Conservation (phyloP, 1,284 basidiomycete genomes). For the Trametes polyzona region DNA sequence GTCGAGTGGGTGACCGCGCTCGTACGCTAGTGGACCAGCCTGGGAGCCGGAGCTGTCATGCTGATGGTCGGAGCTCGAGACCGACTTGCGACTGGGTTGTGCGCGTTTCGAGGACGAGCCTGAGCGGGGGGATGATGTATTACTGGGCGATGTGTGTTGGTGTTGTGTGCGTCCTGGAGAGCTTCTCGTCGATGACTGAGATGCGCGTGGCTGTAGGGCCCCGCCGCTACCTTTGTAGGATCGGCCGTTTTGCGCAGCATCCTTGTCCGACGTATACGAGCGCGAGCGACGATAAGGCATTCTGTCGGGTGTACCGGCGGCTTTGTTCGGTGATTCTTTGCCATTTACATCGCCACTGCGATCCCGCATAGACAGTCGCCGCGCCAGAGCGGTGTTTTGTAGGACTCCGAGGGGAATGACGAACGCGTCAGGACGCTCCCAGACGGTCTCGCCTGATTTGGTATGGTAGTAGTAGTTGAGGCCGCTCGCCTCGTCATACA, state of each 20-base stretch:
- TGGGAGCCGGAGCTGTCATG: slow-evolving; percentile 25
- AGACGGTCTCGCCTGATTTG: slow-evolving; percentile 83
- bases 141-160: slow-evolving; percentile 25
- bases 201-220: slow-evolving; percentile 25
- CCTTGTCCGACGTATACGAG: slow-evolving; percentile 30
- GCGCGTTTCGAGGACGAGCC: slow-evolving; percentile 24
- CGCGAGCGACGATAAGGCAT: slow-evolving; percentile 31
- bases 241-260: slow-evolving; percentile 10
- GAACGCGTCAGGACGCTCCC: slow-evolving; percentile 85
- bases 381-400: slow-evolving; percentile 80
- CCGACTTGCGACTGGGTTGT: slow-evolving; percentile 18
- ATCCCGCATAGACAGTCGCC: slow-evolving; percentile 51
- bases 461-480: slow-evolving; percentile 94
- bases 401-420: slow-evolving; percentile 90
- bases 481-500: slow-evolving; percentile 79
- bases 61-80: slow-evolving; percentile 22
- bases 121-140: slow-evolving; percentile 10
- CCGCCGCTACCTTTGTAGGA: not conserved
- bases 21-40: slow-evolving; percentile 35
- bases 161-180: slow-evolving; percentile 35
- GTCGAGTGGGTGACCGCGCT: slow-evolving; percentile 47
- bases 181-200: slow-evolving; percentile 30
- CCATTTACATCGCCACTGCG: slow-evolving; percentile 21
- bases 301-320: slow-evolving; percentile 41
- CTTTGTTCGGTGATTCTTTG: slow-evolving; percentile 25